Evolutionary conservation across 108 stramenopile genomes (phyloP), one percentile per base, ranked within the genome.

Genomic region (Pseudonitzschia pungens): DNA sequence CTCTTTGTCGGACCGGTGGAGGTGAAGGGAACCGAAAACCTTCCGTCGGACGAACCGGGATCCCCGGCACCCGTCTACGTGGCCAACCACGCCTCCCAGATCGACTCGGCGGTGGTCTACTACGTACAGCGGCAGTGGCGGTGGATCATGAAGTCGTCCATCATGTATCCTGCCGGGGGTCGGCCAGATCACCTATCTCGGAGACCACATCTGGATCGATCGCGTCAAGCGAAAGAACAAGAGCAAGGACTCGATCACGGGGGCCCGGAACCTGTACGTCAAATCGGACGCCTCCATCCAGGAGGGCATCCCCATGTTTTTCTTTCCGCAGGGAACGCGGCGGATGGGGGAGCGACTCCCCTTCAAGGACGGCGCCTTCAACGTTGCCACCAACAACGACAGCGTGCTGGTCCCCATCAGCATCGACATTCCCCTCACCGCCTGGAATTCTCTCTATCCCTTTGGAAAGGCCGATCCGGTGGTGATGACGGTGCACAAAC

Each of bases 241-340:
- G n/a, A n/a, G 54, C 32, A 29, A 70, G 24, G 48, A 36, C n/a
- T 43, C 57, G 16, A 58, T 31, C 10, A 80, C 77, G 21, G 71
- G 77, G 4, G 86, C 88, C 3, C 69, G 75, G 3, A 84, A 87
- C 71, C 68, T 94, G 62, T 94, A 85, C 63, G 70, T 83, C 22
- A 79, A 89, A 75, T 88, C 86, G 42, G 85, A 87, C 52, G 79
- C 57, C 5, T 86, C 92, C 24, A 68, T 92, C 11, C 87, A 88
- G 75, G 68, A 76, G 16, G 90, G 92, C 8, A 66, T 86, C 57
- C 87, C 92, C 43, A 88, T 94, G 87, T 87, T 94, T 57, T 86
- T 94, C 68, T 94, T 91, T 73, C 92, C 92, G 12, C 92, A 94
- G 70, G 92, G 92, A 44, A 94, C 92, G 57, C 79, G 92, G 29